Base-by-base conservation (phyloP, 2,329 filamentous ascomycete genomes). In the Zalaria obscura region DNA sequence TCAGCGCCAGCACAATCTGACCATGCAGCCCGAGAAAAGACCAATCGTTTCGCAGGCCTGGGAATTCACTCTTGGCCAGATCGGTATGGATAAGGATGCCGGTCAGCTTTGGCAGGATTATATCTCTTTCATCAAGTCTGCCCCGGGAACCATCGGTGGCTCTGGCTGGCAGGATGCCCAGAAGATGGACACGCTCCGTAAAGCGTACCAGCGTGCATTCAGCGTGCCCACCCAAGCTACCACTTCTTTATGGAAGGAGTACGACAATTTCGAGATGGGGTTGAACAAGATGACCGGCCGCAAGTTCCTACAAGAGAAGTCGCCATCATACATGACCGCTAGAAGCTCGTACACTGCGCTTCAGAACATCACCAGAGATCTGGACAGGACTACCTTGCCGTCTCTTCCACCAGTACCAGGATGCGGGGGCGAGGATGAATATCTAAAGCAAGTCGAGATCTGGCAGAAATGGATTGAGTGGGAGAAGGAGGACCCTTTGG, bases 401-500 rank as follows among this genome's bases (percentile, higher is more conserved):
- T 75, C 76, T 6, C 66, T 98, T 2, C 86, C 89, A 2, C 89
- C 91, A 5, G 78, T 82, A 4, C 76, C 78, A 36, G 89, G 88
- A 1, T 95, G 87, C 53, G 83, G 91, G 40, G 91, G 91, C 2
- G 78, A 93, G 46, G 72, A 80, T 25, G 87, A 94, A 48, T 98
- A 84, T 56, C 68, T 76, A 49, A 74, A 81, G 38, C 93, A 98
- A 60, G 79, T 94, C 36, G 76, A 83, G 38, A 69, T 91, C 27
- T 98, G 91, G 91, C 87, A 86, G 58, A 79, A 75, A 49, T 98
- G 93, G 91, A 82, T 98, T 49, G 70, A 79, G 4, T 98, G 88
- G 87, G 91, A 98, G 62, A 93, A 89, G 61, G 80, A 83, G 11
- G 91, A 98, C 55, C 87, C 86, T 1, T 68, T 98, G 3, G 84